A percentile compares a stretch with the other conserved stretches of the same genome.
These are phyloP conservation scores for Apiospora saccharicola DNA, from an alignment of 2,329 filamentous ascomycete species.

Conservation along the genomic window DNA sequence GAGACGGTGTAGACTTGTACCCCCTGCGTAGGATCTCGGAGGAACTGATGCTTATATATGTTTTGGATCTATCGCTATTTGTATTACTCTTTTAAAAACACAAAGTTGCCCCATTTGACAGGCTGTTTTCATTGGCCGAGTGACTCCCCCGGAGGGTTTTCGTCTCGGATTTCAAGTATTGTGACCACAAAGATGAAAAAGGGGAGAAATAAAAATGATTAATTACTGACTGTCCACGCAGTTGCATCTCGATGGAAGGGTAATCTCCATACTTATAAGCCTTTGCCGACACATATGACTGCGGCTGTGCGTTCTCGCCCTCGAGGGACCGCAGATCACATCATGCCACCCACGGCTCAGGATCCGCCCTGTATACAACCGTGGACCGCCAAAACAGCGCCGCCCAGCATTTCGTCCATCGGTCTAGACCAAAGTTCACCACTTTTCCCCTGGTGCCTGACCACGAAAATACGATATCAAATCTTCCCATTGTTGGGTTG, in stretches of 20 bases:
- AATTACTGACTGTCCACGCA: not conserved
- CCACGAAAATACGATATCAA: not conserved
- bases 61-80: not conserved
- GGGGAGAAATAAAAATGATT: not conserved
- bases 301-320: not conserved
- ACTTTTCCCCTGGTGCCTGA: slow-evolving; percentile 18
- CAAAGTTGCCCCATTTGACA: not conserved
- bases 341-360: not conserved
- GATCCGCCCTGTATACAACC: slow-evolving; percentile 11
- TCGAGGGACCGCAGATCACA: not conserved
- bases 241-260: not conserved
- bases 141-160: not conserved
- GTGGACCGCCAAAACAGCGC: slow-evolving; percentile 12
- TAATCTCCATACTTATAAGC: slow-evolving; percentile 4
- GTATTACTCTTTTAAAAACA: not conserved
- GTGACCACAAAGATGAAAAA: not conserved
- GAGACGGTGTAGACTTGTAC: not conserved
- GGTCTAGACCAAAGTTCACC: slow-evolving; percentile 11
- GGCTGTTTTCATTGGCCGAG: not conserved
- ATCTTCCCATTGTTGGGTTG: slow-evolving; percentile 7
- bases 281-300: not conserved
- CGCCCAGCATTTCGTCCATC: slow-evolving; percentile 5
- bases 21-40: not conserved
- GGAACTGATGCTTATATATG: not conserved
- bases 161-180: not conserved